Evolutionary conservation across 2,329 filamentous ascomycete genomes (phyloP), one percentile per base, ranked within the genome.

Genomic region (Macrophomina pseudophaseolina): DNA sequence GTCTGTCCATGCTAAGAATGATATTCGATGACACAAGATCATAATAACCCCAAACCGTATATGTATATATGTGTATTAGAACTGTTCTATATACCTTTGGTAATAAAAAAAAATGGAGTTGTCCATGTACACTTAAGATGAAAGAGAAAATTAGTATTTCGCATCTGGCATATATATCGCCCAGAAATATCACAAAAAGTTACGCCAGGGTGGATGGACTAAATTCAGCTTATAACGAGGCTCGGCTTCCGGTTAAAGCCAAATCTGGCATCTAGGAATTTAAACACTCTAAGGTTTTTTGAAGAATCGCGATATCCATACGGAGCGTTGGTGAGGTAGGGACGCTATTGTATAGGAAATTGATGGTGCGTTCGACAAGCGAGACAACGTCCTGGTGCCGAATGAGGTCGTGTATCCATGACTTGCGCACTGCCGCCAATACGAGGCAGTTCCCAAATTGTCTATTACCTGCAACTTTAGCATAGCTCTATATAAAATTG

Each of bases 361-460:
- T 78, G 69, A 97, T 93, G 0, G 94, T 98, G 68, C 87, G 88
- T 46, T 82, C 75, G 66, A 96, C 88, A 0, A 97, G 84, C 1
- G 78, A 74, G 52, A 85, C 80, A 6, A 97, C 80, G 49, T 74
- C 72, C 64, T 69, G 69, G 67, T 76, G 73, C 3, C 87, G 77
- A 28, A 97, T 84, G 35, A 88, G 85, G 5, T 81, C 76, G 5
- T 80, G 80, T 1, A 96, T 84, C 52, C 69, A 70, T 54, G 94
- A 91, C 69, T 85, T 86, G 78, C 88, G 94, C 3, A 90, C 91
- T 1, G 94, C 93, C 32, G 92, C 88, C 2, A 99, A 86, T 16
- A 96, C 92, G 58, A 98, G 84, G 74, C 97, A 87, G 76, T 98
- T 98, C 67, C 95, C 94, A 83, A 96, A 99, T 92, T 99, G 95